Evolutionary conservation across 169 alveolate genomes (phyloP).

Genomic region (Theileria annulata): DNA sequence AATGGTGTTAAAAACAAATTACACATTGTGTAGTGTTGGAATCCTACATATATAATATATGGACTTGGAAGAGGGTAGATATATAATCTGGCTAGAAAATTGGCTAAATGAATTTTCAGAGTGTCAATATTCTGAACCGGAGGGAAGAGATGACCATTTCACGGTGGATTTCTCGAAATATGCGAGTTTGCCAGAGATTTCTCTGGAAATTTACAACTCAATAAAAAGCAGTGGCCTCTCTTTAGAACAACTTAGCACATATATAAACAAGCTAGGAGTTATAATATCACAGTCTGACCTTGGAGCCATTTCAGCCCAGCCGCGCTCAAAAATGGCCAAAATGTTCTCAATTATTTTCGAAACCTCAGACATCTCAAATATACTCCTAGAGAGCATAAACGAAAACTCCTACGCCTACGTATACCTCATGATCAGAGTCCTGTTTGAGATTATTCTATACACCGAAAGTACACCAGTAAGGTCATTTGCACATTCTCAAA

Average conservation of each 20-base stretch:
- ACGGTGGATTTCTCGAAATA: conserved; percentile 16
- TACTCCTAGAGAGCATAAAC: conserved; percentile 37
- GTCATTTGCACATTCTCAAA: conserved; percentile 40
- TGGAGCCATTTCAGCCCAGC: conserved; percentile 46
- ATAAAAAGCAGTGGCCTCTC: conserved; percentile 47
- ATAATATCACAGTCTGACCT: conserved; percentile 48
- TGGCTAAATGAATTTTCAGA: conserved; percentile 30
- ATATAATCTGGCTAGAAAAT: conserved; percentile 22
- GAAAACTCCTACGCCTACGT: conserved; percentile 64
- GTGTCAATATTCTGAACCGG: background rate
- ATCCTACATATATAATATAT: background rate
- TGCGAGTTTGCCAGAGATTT: conserved; percentile 42
- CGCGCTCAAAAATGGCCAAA: conserved; percentile 40
- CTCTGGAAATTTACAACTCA: conserved; percentile 56
- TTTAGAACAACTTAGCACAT: conserved; percentile 40
- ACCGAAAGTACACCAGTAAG: conserved; percentile 60
- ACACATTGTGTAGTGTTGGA: background rate
- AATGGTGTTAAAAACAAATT: background rate
- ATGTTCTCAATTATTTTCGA: conserved; percentile 60
- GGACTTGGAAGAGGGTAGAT: background rate
- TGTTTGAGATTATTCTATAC: conserved; percentile 51
- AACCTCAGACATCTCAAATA: conserved; percentile 29
- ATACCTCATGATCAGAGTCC: conserved; percentile 54
- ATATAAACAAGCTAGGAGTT: conserved; percentile 49
- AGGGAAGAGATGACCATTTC: conserved; percentile 13